Evolutionary conservation across 306 rosid genomes (phyloP).

Genomic region (Senna tora): DNA sequence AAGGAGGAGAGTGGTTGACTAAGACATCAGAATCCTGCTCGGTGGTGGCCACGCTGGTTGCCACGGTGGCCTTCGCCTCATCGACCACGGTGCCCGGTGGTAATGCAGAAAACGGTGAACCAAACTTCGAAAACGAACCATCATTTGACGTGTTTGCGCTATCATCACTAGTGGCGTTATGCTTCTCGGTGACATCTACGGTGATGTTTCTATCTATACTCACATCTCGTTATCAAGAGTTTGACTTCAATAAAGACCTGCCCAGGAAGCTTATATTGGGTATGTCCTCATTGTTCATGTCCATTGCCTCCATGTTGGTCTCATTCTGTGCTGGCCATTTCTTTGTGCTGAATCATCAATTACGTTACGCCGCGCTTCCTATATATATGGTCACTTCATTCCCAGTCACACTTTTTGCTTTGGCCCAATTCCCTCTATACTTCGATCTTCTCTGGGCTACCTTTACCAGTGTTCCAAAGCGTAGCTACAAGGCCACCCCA

Average conservation of each 20-base stretch:
- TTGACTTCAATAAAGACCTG: slow-evolving; percentile 36
- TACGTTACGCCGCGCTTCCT: slow-evolving; percentile 44
- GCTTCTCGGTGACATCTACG: slow-evolving; percentile 39
- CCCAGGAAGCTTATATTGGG: slow-evolving; percentile 48
- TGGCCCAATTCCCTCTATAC: slow-evolving; percentile 52
- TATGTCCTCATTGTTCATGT: slow-evolving; percentile 47
- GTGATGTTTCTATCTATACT: slow-evolving; percentile 54
- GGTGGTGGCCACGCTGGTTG: slow-evolving; percentile 57
- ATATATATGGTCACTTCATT: slow-evolving; percentile 48
- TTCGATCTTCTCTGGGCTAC: slow-evolving; percentile 51
- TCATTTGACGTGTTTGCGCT: slow-evolving; percentile 41
- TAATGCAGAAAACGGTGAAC: slow-evolving; percentile 5
- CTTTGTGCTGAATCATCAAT: slow-evolving; percentile 38
- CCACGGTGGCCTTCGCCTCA: slow-evolving; percentile 52
- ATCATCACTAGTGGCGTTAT: slow-evolving; percentile 42
- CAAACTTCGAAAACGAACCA: slow-evolving; percentile 20
- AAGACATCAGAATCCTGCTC: slow-evolving; percentile 57
- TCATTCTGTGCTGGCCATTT: slow-evolving; percentile 51
- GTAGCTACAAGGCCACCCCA: slow-evolving; percentile 38
- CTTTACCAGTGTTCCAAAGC: slow-evolving; percentile 44
- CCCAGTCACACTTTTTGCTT: slow-evolving; percentile 48
- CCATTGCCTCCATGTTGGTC: slow-evolving; percentile 45
- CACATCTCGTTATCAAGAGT: slow-evolving; percentile 43
- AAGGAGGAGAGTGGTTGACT: slow-evolving; percentile 48
- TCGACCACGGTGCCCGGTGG: slow-evolving; percentile 43